phyloP scores from a whole-genome alignment of 176 grass and related monocot genomes.

The sorghum (Sorghum bicolor) region Sorghum_bicolor_NCBIv3 NC_012873.2:65535501-65536000 shows the following conservation, averaged over 20 bases:
- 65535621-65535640: slow-evolving; percentile 24
- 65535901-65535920: slow-evolving; percentile 60
- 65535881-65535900: slow-evolving; percentile 67
- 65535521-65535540: background rate
- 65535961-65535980: background rate
- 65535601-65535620: background rate
- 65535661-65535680: background rate
- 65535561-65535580: background rate
- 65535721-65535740: slow-evolving; percentile 79
- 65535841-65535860: slow-evolving; percentile 95
- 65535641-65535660: background rate
- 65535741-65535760: slow-evolving; percentile 99
- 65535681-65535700: slow-evolving; percentile 23
- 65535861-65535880: slow-evolving; percentile 66
- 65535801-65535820: background rate
- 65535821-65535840: background rate
- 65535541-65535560: background rate
- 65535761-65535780: slow-evolving; percentile 24
- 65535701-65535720: slow-evolving; percentile 68
- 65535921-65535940: slow-evolving; percentile 14
- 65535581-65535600: background rate
- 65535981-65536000: background rate
- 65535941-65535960: background rate
- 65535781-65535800: slow-evolving; percentile 10
- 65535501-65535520: background rate